Conservation (phyloP, 106 monocot species). For the Narthecium ossifragum region DNA sequence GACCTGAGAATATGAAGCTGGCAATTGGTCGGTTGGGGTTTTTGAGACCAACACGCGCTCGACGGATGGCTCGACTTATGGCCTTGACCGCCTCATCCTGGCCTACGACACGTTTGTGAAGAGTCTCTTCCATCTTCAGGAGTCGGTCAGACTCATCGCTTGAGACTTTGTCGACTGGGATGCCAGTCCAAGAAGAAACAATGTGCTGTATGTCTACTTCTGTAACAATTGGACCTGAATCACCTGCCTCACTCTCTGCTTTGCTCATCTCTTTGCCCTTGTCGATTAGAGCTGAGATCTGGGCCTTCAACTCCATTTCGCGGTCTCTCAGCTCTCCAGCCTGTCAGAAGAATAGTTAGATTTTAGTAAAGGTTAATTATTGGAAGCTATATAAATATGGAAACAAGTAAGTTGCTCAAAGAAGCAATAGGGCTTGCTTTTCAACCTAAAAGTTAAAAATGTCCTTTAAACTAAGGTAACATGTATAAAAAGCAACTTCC, state of each 20-base stretch:
- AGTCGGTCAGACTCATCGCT: slow-evolving; percentile 66
- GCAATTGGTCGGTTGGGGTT: slow-evolving; percentile 75
- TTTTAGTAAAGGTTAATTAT: too few species aligned
- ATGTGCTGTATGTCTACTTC: slow-evolving; percentile 80
- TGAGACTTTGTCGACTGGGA: slow-evolving; percentile 73
- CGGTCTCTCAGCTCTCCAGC: slow-evolving; percentile 60
- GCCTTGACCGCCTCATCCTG: slow-evolving; percentile 79
- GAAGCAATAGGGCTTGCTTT: too few species aligned
- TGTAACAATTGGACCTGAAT: slow-evolving; percentile 41
- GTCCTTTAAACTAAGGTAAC: too few species aligned
- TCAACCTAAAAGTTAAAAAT: too few species aligned
- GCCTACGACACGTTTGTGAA: slow-evolving; percentile 61
- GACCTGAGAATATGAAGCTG: slow-evolving; percentile 75
- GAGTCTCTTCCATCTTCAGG: slow-evolving; percentile 75
- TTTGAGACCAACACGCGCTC: slow-evolving; percentile 67
- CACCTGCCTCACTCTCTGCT: slow-evolving; percentile 60
- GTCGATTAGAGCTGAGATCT: slow-evolving; percentile 53
- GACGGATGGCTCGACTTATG: slow-evolving; percentile 69
- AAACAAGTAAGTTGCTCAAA: too few species aligned
- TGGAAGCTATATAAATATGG: too few species aligned
- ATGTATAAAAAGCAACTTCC: too few species aligned
- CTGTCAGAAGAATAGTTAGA: slow-evolving; percentile 24
- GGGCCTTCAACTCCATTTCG: slow-evolving; percentile 64
- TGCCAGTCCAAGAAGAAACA: slow-evolving; percentile 67
- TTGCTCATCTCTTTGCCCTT: slow-evolving; percentile 58